Evolutionary conservation across 2,329 filamentous ascomycete species (phyloP).

Genomic region (Alternaria gaisen): DNA sequence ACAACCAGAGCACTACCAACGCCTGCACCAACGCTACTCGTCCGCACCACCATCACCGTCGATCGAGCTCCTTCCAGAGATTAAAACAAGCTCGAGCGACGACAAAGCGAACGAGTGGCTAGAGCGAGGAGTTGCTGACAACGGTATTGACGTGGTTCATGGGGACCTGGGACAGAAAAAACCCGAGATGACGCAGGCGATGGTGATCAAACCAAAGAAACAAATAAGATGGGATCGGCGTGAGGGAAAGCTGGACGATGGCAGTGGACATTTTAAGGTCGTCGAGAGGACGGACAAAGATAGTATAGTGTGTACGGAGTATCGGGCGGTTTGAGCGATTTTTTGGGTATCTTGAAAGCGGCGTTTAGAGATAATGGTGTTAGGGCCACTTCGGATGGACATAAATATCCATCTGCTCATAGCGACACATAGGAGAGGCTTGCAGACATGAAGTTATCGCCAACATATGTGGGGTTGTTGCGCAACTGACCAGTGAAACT

Average conservation of each 20-base stretch:
- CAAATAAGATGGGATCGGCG: constrained; percentile 14
- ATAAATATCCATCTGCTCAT: background rate
- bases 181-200: constrained; percentile 3
- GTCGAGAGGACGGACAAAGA: background rate
- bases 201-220: constrained; percentile 7
- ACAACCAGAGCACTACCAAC: constrained; percentile 12
- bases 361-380: background rate
- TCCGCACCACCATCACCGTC: constrained; percentile 13
- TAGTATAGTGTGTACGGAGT: background rate
- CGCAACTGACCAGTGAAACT: background rate
- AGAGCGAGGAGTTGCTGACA: constrained; percentile 17
- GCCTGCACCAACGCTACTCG: constrained; percentile 16
- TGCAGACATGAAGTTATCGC: background rate
- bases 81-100: constrained; percentile 19
- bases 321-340: background rate
- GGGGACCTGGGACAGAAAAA: constrained; percentile 13
- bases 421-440: background rate
- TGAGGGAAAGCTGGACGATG: background rate
- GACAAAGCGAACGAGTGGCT: constrained; percentile 30
- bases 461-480: background rate
- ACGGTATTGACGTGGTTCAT: constrained; percentile 4
- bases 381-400: background rate
- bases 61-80: constrained; percentile 21
- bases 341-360: background rate
- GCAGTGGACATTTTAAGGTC: background rate